Evolutionary conservation across 148 eudicot species (phyloP).

Genomic region (Polygonum aviculare): DNA sequence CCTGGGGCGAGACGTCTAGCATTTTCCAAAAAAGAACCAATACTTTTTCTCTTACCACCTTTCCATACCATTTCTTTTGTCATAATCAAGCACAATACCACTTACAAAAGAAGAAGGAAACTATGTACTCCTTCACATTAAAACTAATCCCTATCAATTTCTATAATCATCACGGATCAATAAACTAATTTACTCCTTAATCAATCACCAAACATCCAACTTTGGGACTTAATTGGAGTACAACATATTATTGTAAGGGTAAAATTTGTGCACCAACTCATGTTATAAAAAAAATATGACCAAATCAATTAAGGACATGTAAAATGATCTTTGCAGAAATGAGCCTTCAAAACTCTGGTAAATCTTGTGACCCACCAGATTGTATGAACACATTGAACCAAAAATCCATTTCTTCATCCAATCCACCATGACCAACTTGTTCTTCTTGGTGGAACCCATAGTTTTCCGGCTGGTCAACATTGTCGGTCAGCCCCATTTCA

Average conservation of each 20-base stretch:
- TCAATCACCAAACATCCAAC: slow-evolving; percentile 4
- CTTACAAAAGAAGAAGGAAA: not conserved
- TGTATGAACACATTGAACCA: slow-evolving; percentile 4
- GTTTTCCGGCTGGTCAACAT: not conserved
- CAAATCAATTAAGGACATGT: not conserved
- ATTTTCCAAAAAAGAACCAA: not conserved
- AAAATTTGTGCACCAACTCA: not conserved
- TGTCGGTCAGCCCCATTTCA: not conserved
- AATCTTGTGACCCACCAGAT: not conserved
- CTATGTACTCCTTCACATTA: not conserved
- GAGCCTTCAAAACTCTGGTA: not conserved
- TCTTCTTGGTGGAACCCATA: not conserved
- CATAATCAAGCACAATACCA: not conserved
- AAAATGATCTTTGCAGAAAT: not conserved
- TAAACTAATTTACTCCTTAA: not conserved
- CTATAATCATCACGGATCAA: not conserved
- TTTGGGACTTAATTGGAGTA: not conserved
- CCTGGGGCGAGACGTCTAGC: too few relatives aligned
- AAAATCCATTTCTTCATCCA: slow-evolving; percentile 2
- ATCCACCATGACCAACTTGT: not conserved
- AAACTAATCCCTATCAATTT: not conserved
- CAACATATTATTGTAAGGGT: not conserved
- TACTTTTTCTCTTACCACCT: not conserved
- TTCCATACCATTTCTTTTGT: not conserved
- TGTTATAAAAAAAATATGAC: not conserved